Evolutionary conservation across 495 filamentous ascomycete species (phyloP).

Genomic region (Hamigera avellanea): DNA sequence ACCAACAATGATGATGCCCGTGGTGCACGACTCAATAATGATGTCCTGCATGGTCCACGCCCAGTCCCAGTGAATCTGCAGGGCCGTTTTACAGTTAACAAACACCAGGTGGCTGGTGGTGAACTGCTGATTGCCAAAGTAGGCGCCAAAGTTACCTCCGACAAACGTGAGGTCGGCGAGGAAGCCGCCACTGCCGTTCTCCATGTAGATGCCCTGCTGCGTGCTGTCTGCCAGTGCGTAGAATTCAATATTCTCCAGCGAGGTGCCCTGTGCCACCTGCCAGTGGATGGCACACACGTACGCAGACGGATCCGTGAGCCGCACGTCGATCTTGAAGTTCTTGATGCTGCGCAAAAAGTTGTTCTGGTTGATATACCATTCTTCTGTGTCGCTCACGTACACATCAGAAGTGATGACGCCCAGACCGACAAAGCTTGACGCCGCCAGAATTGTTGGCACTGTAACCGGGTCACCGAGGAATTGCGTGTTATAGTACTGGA

Average conservation of each 20-base stretch:
- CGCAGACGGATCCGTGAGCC: conserved; percentile 12
- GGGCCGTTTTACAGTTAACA: conserved; percentile 30
- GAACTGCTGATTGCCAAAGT: conserved; percentile 54
- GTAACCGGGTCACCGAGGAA: conserved; percentile 15
- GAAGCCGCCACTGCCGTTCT: conserved; percentile 32
- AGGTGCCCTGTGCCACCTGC: conserved; percentile 20
- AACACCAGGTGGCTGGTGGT: conserved; percentile 56
- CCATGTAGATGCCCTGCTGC: conserved; percentile 44
- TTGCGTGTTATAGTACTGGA: conserved; percentile 19
- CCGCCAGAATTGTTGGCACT: conserved; percentile 8
- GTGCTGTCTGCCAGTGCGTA: conserved; percentile 11
- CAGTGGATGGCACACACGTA: conserved; percentile 17
- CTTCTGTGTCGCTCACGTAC: conserved; percentile 17
- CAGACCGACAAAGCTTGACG: conserved; percentile 7
- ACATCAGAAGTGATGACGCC: conserved; percentile 18
- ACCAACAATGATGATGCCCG: background rate
- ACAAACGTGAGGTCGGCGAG: conserved; percentile 45
- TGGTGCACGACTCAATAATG: conserved; percentile 3
- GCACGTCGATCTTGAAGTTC: conserved; percentile 17
- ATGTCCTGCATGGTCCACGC: conserved; percentile 7
- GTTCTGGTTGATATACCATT: conserved; percentile 12
- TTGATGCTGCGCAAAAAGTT: conserved; percentile 20
- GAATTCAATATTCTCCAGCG: conserved; percentile 34
- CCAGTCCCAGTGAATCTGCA: conserved; percentile 20
- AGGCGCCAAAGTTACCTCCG: conserved; percentile 43